A percentile compares a stretch with the other conserved stretches of the same genome.
Evolutionary conservation across 2,329 filamentous ascomycete species (phyloP).

Genomic region (Ophiocordyceps camponoti-saundersi): DNA sequence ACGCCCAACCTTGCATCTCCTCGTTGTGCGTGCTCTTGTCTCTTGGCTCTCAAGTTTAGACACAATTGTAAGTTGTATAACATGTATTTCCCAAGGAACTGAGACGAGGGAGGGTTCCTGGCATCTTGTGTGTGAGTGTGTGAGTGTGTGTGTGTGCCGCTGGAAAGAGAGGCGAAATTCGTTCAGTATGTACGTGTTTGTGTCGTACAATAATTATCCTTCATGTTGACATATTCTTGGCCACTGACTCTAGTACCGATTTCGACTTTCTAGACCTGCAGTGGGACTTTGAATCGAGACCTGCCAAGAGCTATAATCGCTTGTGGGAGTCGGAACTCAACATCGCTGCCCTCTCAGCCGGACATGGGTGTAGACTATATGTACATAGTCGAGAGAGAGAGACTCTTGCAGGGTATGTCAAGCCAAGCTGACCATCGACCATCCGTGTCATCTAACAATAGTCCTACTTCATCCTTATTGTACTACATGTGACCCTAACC

Average conservation of each 20-base stretch:
- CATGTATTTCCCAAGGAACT: not conserved
- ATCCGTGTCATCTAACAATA: no score
- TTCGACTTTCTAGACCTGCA: not conserved
- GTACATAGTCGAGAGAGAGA: no score
- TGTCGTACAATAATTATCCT: constrained; percentile 4
- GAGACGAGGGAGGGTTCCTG: constrained; percentile 6
- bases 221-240: not conserved
- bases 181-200: constrained; percentile 9
- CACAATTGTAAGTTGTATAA: not conserved
- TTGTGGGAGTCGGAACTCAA: not conserved
- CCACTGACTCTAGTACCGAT: not conserved
- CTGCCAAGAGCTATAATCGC: no score
- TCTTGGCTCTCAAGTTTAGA: not conserved
- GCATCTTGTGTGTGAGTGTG: not conserved
- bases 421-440: no score
- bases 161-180: constrained; percentile 9
- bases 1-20: not conserved
- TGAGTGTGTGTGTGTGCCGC: not conserved
- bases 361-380: not conserved
- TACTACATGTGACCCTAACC: no score
- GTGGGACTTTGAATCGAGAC: not conserved
- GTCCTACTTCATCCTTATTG: no score
- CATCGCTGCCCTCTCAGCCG: not conserved
- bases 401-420: no score
- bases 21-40: not conserved